Base-by-base conservation (phyloP, 345 rosid genomes). In the Acer campestre region DNA sequence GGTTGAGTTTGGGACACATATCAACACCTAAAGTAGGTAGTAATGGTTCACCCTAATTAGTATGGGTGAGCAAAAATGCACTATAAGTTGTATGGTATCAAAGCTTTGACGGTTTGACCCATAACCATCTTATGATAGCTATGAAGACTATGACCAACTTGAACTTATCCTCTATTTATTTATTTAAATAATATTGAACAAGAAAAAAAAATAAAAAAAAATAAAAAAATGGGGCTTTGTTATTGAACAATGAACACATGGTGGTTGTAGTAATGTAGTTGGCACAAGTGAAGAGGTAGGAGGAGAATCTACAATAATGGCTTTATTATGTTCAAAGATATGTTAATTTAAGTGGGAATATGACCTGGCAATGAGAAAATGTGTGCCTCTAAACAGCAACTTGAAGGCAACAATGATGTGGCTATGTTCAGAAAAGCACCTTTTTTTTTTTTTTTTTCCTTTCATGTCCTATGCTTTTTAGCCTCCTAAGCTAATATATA, bases 251-350 rank as follows among this genome's bases (percentile, higher is more conserved):
- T 35, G 38, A 35, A 35, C 38, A 35, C 38, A 35, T 35, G 6
- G 38, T 4, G 38, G 38, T 35, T 35, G 38, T 4, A 35, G 38
- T 17, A 6, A 18, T 49, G 53, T 48, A 13, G 22, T 65, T 65
- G 71, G 40, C 18, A 18, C 9, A 20, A 67, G 64, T 66, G 49
- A 53, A 75, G 71, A 22, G 7, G 8, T 29, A 51, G 46, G 1
- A 35, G 38, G 23, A 31, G 58, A 31, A 40, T 31, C 74, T 11
- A 1, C 38, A 73, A 77, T 48, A 20, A 62, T 62, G 78, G 82
- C 35, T 76, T 59, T 70, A 77, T 76, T 76, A 76, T 76, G 79
- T 62, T 80, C 70, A 74, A 76, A 61, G 79, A 69, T 70, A 80
- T 10, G 73, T 42, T 61, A 11, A 11, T 10, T 59, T 59, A 6